These are phyloP conservation scores for Acacia pycnantha DNA, from an alignment of 331 rosid genomes.

Conservation along the genomic window DNA sequence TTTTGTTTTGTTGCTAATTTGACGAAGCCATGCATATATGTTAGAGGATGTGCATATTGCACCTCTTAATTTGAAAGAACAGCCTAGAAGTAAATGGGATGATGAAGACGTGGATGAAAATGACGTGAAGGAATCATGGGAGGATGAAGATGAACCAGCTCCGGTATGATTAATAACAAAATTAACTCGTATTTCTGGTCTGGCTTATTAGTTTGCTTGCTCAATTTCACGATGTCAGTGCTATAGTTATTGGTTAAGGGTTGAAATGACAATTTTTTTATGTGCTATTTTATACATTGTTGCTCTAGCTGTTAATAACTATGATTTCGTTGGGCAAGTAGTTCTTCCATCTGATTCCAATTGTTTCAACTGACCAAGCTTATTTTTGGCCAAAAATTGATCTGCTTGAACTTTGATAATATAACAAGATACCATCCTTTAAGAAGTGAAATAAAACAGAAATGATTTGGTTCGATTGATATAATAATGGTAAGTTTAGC, in stretches of 20 bases:
- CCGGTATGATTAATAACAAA: constrained; percentile 47
- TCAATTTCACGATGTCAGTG: not conserved
- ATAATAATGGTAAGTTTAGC: not conserved
- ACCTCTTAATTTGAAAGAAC: constrained; percentile 47
- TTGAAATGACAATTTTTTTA: not conserved
- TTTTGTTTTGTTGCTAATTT: constrained; percentile 4
- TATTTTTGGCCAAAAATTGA: too few species aligned
- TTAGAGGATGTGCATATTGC: constrained; percentile 68
- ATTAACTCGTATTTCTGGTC: not conserved
- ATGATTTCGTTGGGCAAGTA: too few species aligned
- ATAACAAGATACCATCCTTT: not conserved
- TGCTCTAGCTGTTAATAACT: not conserved
- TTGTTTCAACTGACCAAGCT: too few species aligned
- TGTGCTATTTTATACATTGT: not conserved
- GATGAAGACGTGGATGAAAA: constrained; percentile 89
- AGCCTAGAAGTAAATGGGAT: constrained; percentile 71
- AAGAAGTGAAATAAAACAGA: not conserved
- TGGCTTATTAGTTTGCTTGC: not conserved
- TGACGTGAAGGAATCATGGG: constrained; percentile 94
- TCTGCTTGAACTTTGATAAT: not conserved
- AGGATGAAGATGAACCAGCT: constrained; percentile 88
- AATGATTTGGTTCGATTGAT: not conserved
- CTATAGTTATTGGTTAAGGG: not conserved
- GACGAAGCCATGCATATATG: not conserved
- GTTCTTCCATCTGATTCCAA: too few species aligned